Evolutionary conservation across 2,329 filamentous ascomycete species (phyloP), one percentile per base, ranked within the genome.

Genomic region (Monosporascus sp.): DNA sequence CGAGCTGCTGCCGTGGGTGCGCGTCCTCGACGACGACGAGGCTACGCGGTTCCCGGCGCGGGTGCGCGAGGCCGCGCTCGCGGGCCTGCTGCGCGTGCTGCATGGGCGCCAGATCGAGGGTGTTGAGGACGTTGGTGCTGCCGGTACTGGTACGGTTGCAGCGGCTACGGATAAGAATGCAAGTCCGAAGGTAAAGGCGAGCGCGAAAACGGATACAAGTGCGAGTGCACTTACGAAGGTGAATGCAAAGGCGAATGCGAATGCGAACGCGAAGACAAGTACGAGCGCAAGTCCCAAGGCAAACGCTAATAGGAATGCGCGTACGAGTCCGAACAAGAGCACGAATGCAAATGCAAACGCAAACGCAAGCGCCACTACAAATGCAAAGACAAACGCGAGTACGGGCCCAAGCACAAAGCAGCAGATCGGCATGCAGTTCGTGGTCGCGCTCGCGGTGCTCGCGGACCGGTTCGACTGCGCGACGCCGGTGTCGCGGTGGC

Each of bases 401-500:
- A 27, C n/a, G n/a, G 22, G 39, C 18, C 18, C 18, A 24, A 20
- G 39, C 11, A 20, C 39, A 8, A 17, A 24, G n/a, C 72, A 70
- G 48, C 68, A 72, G 2, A 73, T 78, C 20, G 79, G 78, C 17
- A 77, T 89, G 58, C 70, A 80, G 6, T 87, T 87, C 58, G 74
- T 88, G 11, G 81, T 84, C 15, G 87, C 85, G 2, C 72, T 91
- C 41, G 83, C 85, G 41, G 78, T 90, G 49, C 78, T 89, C 52
- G 86, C 87, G 9, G 88, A 91, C 67, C 81, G 86, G 45, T 91
- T 90, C 68, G 85, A 87, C 69, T 87, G 85, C 55, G 70, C 83
- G 2, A 66, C 74, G 3, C 66, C 74, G 11, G 75, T 90, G 2
- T 74, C 79, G 8, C 73, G 72, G 47, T 81, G 82, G 57, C 67